Base-by-base conservation (phyloP, 73 alveolate genomes). In the Paramecium sonneborni region DNA sequence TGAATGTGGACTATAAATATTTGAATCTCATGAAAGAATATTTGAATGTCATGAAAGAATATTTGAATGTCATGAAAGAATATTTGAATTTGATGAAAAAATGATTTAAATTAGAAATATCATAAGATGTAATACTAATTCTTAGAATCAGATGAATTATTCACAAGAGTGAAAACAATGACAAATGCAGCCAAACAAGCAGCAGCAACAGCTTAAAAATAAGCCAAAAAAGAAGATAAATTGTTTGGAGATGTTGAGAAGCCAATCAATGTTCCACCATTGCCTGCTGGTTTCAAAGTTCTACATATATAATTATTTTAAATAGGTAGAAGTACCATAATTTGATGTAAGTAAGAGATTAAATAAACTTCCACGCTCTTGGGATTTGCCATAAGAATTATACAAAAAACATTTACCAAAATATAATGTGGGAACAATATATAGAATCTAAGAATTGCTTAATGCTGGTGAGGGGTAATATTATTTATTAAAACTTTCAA, bases 131-230 rank as follows among this genome's bases (percentile, higher is more conserved):
- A 79, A 79, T 39, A 43, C 69, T 70, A 69, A 39, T 69, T 88
- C 46, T 88, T 70, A 69, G 87, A 88, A 69, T 68, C 89, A 39
- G 94, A 88, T 88, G 94, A 88, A 41, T 18, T 88, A 85, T 69
- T 56, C 55, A 43, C 94, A 30, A 62, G 44, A 24, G 85, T 88
- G 28, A 88, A 88, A 35, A 46, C 91, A 7, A 6, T 85, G 6
- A 23, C 57, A 11, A 5, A 46, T 38, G 15, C 24, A 20, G 93
- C 87, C 18, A 14, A 44, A 26, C 11, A 86, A 21, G 76, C 48
- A 88, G 38, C 91, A 12, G 32, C 70, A 69, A 23, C 88, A 32
- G 35, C 48, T 39, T 39, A 68, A 67, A 86, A 88, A 70, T 72
- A 69, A 35, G 52, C 30, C 20, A 26, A 62, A 44, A 58, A 87